Percentiles rank a stretch among this genome's conserved stretches.
Evolutionary conservation across 2,329 filamentous ascomycete genomes (phyloP).

Genomic region (Neofusicoccum umdonicola): DNA sequence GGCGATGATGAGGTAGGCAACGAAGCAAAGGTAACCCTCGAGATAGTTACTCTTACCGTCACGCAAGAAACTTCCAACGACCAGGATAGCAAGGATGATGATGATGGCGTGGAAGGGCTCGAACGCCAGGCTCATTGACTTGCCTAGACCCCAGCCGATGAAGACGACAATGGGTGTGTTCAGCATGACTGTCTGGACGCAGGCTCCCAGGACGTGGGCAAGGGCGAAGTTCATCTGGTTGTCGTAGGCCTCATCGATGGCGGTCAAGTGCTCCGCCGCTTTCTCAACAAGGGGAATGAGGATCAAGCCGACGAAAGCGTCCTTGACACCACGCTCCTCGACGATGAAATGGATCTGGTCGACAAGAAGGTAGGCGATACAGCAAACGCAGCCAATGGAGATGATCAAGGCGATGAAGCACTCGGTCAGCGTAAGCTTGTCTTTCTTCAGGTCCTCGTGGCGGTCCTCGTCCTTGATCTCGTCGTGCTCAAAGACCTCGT

Average conservation of each 20-base stretch:
- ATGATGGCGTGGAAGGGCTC: constrained; percentile 82
- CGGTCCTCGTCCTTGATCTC: constrained; percentile 66
- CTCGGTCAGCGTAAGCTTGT: constrained; percentile 73
- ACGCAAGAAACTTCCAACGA: constrained; percentile 81
- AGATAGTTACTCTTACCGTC: constrained; percentile 90
- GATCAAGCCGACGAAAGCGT: constrained; percentile 66
- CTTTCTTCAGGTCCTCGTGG: constrained; percentile 58
- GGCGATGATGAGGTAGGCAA: constrained; percentile 64
- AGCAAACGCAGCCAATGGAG: constrained; percentile 65
- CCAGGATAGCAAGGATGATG: constrained; percentile 78
- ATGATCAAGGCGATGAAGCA: constrained; percentile 64
- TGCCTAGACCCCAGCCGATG: constrained; percentile 74
- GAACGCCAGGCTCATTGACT: constrained; percentile 76
- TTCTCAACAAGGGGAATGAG: constrained; percentile 82
- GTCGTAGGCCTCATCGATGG: constrained; percentile 81
- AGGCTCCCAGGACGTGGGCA: constrained; percentile 81
- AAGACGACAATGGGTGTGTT: constrained; percentile 82
- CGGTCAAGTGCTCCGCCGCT: constrained; percentile 79
- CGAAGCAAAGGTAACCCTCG: constrained; percentile 77
- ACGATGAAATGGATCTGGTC: constrained; percentile 67
- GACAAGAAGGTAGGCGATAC: constrained; percentile 73
- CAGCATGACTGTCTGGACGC: constrained; percentile 84
- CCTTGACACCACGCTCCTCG: constrained; percentile 45
- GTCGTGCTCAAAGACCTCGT: constrained; percentile 69
- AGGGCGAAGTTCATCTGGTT: constrained; percentile 82